Base-by-base conservation (phyloP, 768 basidiomycete species). In the Daedaleopsis sinensis region DNA sequence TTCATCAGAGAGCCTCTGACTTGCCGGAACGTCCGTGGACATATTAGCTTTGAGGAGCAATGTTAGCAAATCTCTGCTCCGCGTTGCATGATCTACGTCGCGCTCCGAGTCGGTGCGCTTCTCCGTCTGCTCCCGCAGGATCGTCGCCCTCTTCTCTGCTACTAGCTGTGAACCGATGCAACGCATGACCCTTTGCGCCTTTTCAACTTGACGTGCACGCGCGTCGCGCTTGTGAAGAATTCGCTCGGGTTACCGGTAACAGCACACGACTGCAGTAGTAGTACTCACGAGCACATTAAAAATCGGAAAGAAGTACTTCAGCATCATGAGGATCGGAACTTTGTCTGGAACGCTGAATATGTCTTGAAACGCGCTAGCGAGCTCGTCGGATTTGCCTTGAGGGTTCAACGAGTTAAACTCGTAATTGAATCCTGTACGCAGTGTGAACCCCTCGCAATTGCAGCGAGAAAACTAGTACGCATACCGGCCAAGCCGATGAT, bases 1-100 rank as follows among this genome's bases (percentile, higher is more conserved):
- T 32, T 80, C 79, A 58, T 91, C 89, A 0, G 80, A 80, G 74
- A 91, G 76, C 47, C 76, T 75, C 68, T 88, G 86, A 49, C 67
- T 75, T 7, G 81, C 80, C 0, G 82, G 81, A 5, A 87, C 68
- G 67, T 90, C 85, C 0, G 80, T 82, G 1, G 85, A 80, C 75
- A 87, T 82, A 67, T 90, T 91, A 6, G 88, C 88, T 59, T 80
- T 78, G 37, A 90, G 74, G 3, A 90, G 75, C 24, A 89, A 68
- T 0, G 84, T 84, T 4, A 90, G 76, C 2, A 91, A 70, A 72
- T 90, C 88, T 15, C 83, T 79, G 18, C 76, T 76, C 1, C 65
- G 64, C 13, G 75, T 52, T 13, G 71, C 67, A 13, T 68, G 70
- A 10, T 70, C 71, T 21, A 73, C 65, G 23, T 65, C 27, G 18